Base-by-base conservation (phyloP, 805 yeast genomes). In the Cyberlindnera mississippiensis region DNA sequence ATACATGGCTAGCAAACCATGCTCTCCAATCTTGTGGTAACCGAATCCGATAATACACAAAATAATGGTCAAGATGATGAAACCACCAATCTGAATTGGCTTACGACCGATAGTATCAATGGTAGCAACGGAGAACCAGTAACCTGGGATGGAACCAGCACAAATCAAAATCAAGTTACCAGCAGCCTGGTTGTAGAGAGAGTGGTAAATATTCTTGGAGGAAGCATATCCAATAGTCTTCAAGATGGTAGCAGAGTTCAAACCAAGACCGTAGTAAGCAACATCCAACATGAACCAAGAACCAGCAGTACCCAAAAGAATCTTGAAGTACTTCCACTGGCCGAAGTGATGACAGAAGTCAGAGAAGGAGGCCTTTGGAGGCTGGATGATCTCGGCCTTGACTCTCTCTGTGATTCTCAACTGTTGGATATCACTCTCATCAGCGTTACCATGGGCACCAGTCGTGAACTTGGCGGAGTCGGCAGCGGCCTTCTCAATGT, bases 71-170 rank as follows among this genome's bases (percentile, higher is more conserved):
- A 87, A 74, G 40, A 85, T 59, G 51, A 74, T 45, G 72, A 88
- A 88, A 56, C 96, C 95, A 59, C 68, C 70, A 17, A 86, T 45
- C 71, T 89, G 96, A 50, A 88, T 69, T 50, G 89, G 80, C 67
- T 83, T 86, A 75, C 96, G 81, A 57, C 96, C 96, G 53, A 88
- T 55, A 29, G 68, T 72, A 67, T 88, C 96, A 46, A 88, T 62
- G 35, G 91, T 81, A 39, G 88, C 88, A 55, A 82, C 87, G 26
- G 91, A 63, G 47, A 74, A 69, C 96, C 96, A 88, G 69, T 88
- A 88, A 61, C 96, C 96, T 56, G 96, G 96, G 66, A 88, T 78
- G 35, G 93, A 76, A 73, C 97, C 96, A 43, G 97, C 97, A 76
- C 95, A 86, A 50, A 88, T 79, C 63, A 88, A 75, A 68, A 88